Evolutionary conservation across 163 green algal species (phyloP).

Genomic region (Scenedesmus sp.): DNA sequence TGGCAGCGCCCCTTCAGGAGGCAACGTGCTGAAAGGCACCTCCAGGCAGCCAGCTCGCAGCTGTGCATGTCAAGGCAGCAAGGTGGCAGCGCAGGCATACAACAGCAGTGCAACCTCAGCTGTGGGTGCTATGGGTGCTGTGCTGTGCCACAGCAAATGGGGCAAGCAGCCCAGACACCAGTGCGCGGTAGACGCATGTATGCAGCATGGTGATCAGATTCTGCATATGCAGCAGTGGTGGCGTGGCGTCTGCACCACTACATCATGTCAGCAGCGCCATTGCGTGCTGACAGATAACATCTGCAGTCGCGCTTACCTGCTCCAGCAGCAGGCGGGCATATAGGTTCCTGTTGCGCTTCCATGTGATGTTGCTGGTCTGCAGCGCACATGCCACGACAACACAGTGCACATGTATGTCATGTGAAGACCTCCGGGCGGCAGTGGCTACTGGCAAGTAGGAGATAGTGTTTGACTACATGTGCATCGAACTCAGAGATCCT

Average conservation of each 20-base stretch:
- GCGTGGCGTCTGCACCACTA: too few species aligned
- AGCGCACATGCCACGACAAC: background rate
- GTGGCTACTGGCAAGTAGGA: too few species aligned
- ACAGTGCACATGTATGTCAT: background rate
- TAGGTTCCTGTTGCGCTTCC: conserved; percentile 72
- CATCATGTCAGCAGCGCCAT: too few species aligned
- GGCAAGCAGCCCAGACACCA: background rate
- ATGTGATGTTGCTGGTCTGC: conserved; percentile 65
- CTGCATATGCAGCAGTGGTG: background rate
- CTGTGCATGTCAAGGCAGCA: conserved; percentile 34
- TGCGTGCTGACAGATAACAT: background rate
- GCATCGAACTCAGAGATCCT: too few species aligned
- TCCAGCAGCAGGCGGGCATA: conserved; percentile 70
- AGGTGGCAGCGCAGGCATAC: background rate
- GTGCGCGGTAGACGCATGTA: background rate
- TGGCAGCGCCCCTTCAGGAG: conserved; percentile 58
- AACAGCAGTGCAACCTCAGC: background rate
- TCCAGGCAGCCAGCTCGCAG: conserved; percentile 64
- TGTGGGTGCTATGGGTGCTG: too few species aligned
- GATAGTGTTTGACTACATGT: too few species aligned
- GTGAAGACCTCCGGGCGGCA: background rate
- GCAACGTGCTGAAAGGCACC: conserved; percentile 60
- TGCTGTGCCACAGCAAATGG: background rate
- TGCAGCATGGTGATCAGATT: background rate
- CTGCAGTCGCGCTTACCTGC: background rate